These are phyloP conservation scores for Russula sp. DNA, from an alignment of 768 basidiomycete species.

Conservation along the genomic window DNA sequence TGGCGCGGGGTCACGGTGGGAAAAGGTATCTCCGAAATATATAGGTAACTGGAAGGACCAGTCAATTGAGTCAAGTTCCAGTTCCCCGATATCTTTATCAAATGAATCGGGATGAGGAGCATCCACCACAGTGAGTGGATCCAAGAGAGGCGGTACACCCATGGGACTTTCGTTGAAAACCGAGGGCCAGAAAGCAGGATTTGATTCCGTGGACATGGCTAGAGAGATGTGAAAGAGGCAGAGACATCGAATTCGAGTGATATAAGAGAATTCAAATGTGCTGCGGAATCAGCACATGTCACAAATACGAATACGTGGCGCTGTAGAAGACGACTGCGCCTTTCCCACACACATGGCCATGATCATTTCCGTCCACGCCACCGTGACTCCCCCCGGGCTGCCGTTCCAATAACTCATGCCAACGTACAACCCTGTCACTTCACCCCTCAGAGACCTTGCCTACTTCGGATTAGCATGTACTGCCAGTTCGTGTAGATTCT, in stretches of 20 bases:
- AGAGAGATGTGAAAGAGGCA: not conserved
- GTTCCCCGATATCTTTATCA: constrained; percentile 71
- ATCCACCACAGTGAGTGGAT: constrained; percentile 48
- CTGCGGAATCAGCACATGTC: constrained; percentile 11
- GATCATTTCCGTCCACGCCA: no score
- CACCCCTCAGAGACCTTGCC: no score
- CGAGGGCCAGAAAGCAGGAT: constrained; percentile 1
- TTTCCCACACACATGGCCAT: no score
- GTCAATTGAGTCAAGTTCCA: constrained; percentile 41
- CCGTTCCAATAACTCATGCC: no score
- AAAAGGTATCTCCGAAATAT: constrained; percentile 46
- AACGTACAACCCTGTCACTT: no score
- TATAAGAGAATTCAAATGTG: no score
- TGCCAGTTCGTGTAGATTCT: no score
- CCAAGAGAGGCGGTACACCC: constrained; percentile 5
- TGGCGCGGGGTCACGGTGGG: constrained; percentile 56
- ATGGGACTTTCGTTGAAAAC: constrained; percentile 1
- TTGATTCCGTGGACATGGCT: constrained; percentile 5
- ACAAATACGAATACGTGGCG: not conserved
- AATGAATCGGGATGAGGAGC: constrained; percentile 79
- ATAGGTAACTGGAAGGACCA: constrained; percentile 45
- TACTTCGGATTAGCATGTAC: no score
- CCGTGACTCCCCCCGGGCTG: no score
- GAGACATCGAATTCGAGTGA: no score
- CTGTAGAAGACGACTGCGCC: no score